Conservation (phyloP, 106 monocot species). For the Allium fistulosum region DNA sequence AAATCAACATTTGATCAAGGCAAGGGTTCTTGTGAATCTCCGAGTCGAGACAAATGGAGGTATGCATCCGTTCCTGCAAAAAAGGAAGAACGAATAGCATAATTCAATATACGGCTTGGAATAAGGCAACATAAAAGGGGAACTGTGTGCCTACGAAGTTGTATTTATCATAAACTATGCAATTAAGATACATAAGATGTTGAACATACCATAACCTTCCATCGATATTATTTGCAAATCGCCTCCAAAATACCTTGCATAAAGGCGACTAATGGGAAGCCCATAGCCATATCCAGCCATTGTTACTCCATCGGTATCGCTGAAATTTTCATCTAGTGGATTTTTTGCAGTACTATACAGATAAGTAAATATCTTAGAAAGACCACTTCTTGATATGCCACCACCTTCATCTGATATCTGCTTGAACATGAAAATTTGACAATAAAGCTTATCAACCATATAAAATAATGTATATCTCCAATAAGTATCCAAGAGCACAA, state of each 20-base stretch:
- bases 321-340: conserved; percentile 50
- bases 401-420: conserved; percentile 99
- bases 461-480: too few relatives aligned
- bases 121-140: background rate
- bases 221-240: conserved; percentile 97
- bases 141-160: background rate
- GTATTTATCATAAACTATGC: too few relatives aligned
- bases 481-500: too few relatives aligned
- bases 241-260: conserved; percentile 98
- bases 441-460: too few relatives aligned
- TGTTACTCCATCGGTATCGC: conserved; percentile 31
- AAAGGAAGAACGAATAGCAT: background rate
- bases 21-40: conserved; percentile 91
- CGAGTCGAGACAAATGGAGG: conserved; percentile 89
- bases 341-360: conserved; percentile 90
- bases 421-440: background rate
- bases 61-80: conserved; percentile 94
- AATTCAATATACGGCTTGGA: background rate
- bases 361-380: conserved; percentile 89
- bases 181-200: background rate
- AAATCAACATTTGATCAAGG: conserved; percentile 22
- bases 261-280: conserved; percentile 95
- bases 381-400: conserved; percentile 92
- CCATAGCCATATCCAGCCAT: conserved; percentile 99
- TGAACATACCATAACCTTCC: conserved; percentile 92